Conservation (phyloP, 148 eudicot species). For the Heliamphora exappendiculata region DNA sequence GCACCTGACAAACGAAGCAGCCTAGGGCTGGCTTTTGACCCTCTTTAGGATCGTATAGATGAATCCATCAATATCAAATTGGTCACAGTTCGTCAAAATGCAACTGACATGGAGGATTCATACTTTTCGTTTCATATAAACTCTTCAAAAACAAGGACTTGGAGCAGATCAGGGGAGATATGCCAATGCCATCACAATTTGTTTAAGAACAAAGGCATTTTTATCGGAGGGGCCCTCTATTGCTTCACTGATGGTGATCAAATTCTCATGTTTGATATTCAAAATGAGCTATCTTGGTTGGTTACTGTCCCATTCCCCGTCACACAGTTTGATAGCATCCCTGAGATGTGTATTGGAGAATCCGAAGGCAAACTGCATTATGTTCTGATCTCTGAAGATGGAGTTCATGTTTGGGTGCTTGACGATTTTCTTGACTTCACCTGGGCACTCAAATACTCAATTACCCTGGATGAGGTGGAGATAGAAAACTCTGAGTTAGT, state of each 20-base stretch:
- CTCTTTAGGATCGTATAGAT: conserved; percentile 15
- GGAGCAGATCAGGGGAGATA: conserved; percentile 25
- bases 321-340: conserved; percentile 1
- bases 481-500: conserved; percentile 19
- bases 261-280: conserved; percentile 32
- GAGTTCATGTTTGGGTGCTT: conserved; percentile 35
- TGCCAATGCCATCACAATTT: conserved; percentile 21
- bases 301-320: conserved; percentile 25
- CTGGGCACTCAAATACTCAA: conserved; percentile 21
- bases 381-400: conserved; percentile 27
- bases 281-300: conserved; percentile 27
- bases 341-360: conserved; percentile 38
- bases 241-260: conserved; percentile 36
- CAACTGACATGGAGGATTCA: conserved; percentile 15
- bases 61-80: conserved; percentile 26
- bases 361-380: conserved; percentile 25
- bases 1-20: conserved; percentile 3
- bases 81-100: conserved; percentile 17
- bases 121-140: conserved; percentile 20
- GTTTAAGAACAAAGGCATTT: conserved; percentile 26
- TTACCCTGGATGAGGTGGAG: conserved; percentile 27
- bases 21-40: conserved; percentile 38
- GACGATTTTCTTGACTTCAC: conserved; percentile 26
- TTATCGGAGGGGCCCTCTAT: conserved; percentile 18
- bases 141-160: conserved; percentile 24